phyloP scores from a whole-genome alignment of 441 rosid species.

The Pelargonium citronellum region DNA sequence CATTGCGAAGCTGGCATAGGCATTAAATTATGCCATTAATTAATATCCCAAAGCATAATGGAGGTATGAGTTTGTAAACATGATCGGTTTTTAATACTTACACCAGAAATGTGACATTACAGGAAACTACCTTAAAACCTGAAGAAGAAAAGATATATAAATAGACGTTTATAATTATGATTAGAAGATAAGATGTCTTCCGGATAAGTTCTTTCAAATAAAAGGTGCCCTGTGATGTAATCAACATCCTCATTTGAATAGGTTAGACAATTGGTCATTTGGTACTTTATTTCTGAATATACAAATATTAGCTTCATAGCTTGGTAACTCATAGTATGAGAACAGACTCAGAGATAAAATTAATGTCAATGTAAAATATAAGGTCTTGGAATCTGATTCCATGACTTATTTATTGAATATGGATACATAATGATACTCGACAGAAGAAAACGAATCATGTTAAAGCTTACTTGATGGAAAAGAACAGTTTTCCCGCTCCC shows the following conservation, averaged over 20 bases:
- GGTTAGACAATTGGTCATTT: neutral
- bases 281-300: neutral
- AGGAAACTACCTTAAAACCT: too few relatives aligned
- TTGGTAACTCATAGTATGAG: neutral
- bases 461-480: slow-evolving; percentile 58
- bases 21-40: slow-evolving; percentile 18
- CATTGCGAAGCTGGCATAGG: slow-evolving; percentile 71
- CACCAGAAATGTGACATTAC: too few relatives aligned
- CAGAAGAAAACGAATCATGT: slow-evolving; percentile 2
- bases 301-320: neutral
- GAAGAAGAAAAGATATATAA: too few relatives aligned
- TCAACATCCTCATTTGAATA: neutral
- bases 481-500: slow-evolving; percentile 82
- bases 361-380: neutral
- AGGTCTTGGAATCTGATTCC: neutral
- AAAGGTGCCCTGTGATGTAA: neutral
- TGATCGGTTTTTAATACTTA: too few relatives aligned
- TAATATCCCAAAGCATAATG: neutral
- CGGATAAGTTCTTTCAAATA: too few relatives aligned
- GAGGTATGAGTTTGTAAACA: too few relatives aligned
- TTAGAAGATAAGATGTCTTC: too few relatives aligned
- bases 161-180: too few relatives aligned
- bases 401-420: neutral
- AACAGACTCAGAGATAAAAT: neutral
- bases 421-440: neutral